phyloP scores from a whole-genome alignment of 371 early-diverging fungal species.

The Fennellomyces sp. region DNA sequence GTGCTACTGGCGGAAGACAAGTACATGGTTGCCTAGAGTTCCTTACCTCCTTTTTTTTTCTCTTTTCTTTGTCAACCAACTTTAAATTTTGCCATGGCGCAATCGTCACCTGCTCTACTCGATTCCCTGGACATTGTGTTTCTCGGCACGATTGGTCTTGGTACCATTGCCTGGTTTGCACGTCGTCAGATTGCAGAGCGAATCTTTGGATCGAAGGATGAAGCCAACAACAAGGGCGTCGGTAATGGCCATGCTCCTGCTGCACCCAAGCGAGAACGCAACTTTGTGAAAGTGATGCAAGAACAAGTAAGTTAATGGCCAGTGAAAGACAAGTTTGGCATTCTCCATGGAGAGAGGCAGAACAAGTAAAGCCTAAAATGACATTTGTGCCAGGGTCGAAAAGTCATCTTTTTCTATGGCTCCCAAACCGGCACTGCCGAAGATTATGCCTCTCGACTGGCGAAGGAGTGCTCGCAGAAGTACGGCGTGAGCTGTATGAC shows the following conservation, averaged over 20 bases:
- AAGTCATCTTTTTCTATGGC: slow-evolving; percentile 86
- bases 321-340: background rate
- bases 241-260: slow-evolving; percentile 13
- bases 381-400: slow-evolving; percentile 56
- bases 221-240: slow-evolving; percentile 14
- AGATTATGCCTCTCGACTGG: slow-evolving; percentile 87
- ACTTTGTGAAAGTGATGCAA: slow-evolving; percentile 69
- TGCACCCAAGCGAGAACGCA: slow-evolving; percentile 43
- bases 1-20: too few relatives aligned
- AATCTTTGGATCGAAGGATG: slow-evolving; percentile 21
- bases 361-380: too few relatives aligned
- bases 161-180: slow-evolving; percentile 52
- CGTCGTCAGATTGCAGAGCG: slow-evolving; percentile 32
- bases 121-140: slow-evolving; percentile 54
- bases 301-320: slow-evolving; percentile 46
- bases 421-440: slow-evolving; percentile 98
- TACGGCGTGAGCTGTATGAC: slow-evolving; percentile 79
- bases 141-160: slow-evolving; percentile 53
- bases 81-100: slow-evolving; percentile 11
- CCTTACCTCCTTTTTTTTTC: too few relatives aligned
- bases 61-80: background rate
- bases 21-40: too few relatives aligned
- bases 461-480: slow-evolving; percentile 80
- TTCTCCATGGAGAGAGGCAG: too few relatives aligned
- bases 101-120: slow-evolving; percentile 27